Percentiles rank a stretch among this genome's conserved stretches.
These are phyloP conservation scores for Tubosaeta sp. DNA, from an alignment of 768 basidiomycete species.

Conservation along the genomic window DNA sequence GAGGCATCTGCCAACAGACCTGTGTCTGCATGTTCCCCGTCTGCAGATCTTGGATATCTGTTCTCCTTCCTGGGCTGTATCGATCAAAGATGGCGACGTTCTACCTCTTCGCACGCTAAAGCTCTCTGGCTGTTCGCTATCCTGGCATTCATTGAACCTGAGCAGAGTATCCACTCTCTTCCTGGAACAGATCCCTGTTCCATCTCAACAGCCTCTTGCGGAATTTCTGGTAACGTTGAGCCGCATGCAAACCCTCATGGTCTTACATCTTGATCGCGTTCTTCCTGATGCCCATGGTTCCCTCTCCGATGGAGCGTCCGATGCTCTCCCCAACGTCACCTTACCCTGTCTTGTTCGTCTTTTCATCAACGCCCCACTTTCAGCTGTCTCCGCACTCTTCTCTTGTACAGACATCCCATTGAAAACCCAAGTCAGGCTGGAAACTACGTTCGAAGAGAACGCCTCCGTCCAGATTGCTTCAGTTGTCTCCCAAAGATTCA, in stretches of 20 bases:
- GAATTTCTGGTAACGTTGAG: constrained; percentile 31
- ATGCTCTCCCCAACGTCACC: not conserved
- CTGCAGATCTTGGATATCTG: too few species aligned
- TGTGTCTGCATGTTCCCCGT: too few species aligned
- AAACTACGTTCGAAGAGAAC: too few species aligned
- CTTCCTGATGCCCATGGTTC: constrained; percentile 12
- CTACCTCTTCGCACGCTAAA: not conserved
- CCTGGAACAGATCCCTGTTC: constrained; percentile 19
- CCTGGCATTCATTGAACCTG: not conserved
- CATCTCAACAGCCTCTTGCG: constrained; percentile 16
- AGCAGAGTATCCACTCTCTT: constrained; percentile 32
- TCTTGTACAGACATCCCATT: constrained; percentile 5
- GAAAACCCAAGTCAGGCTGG: too few species aligned
- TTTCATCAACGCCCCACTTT: constrained; percentile 1
- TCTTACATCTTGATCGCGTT: constrained; percentile 30
- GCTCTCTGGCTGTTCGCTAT: not conserved
- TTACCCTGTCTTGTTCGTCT: constrained; percentile 4
- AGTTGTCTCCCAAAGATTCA: too few species aligned
- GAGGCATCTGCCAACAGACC: too few species aligned
- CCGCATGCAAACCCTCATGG: constrained; percentile 31
- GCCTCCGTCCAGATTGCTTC: too few species aligned
- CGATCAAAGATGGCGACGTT: not conserved
- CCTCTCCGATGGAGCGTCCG: not conserved
- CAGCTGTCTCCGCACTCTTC: constrained; percentile 1
- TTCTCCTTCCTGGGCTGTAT: too few species aligned